Conservation (phyloP, 176 grass and related monocot genomes). For the Stipa capillata region DNA sequence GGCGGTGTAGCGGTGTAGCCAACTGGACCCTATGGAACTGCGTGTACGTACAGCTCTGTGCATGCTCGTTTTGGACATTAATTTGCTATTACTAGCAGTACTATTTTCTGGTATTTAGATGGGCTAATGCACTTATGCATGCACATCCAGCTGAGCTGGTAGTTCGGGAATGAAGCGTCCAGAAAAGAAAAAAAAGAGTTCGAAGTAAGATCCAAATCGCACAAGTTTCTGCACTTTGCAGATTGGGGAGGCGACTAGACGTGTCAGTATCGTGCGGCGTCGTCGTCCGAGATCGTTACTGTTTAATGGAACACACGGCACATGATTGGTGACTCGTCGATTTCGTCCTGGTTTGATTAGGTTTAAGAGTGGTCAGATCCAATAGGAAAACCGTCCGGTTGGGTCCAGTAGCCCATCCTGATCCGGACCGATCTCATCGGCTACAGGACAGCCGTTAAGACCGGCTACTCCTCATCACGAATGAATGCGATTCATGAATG, state of each 20-base stretch:
- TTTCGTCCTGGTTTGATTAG: not conserved
- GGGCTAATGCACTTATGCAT: not conserved
- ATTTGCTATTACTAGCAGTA: not conserved
- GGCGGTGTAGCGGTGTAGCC: not conserved
- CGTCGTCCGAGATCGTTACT: not conserved
- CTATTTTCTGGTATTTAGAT: not conserved
- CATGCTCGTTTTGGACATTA: not conserved
- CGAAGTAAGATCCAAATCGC: not conserved
- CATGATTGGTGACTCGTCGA: not conserved
- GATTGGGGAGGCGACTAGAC: not conserved
- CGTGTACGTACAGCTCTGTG: not conserved
- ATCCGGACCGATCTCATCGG: not conserved
- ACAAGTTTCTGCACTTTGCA: not conserved
- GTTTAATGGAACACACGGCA: not conserved
- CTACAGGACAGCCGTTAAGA: not conserved
- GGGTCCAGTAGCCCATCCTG: not conserved
- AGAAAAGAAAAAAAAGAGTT: too few species aligned
- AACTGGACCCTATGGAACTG: not conserved
- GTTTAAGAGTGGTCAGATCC: not conserved
- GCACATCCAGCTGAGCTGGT: not conserved
- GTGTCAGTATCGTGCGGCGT: too few species aligned
- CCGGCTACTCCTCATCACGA: not conserved
- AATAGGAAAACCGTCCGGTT: not conserved
- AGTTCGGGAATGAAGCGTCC: not conserved
- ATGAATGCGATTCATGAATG: slow-evolving; percentile 13